Conservation (phyloP, 1,139 yeast genomes). For the Lodderomyces theae region DNA sequence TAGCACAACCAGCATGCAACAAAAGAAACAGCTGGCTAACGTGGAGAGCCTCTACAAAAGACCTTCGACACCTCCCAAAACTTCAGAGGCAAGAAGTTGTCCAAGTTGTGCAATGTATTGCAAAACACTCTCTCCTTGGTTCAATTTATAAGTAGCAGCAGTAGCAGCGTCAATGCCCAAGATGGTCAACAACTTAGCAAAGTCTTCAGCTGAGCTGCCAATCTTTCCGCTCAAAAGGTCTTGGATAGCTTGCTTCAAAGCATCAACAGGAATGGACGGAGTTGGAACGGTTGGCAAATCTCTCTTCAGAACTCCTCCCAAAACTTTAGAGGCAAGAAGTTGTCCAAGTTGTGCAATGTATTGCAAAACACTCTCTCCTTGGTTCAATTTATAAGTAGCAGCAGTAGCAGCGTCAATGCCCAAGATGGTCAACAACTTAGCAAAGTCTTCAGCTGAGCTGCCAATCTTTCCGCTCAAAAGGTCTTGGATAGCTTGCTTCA, state of each 20-base stretch:
- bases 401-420: slow-evolving; percentile 3
- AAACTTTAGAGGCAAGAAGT: neutral
- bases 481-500: neutral
- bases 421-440: neutral
- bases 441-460: neutral
- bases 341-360: neutral
- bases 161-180: slow-evolving; percentile 2
- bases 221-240: neutral
- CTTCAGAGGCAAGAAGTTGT: neutral
- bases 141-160: neutral
- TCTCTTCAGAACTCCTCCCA: no score
- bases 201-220: neutral
- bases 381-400: neutral
- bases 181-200: neutral
- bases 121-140: neutral
- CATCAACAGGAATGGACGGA: neutral
- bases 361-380: neutral
- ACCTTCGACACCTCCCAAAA: neutral
- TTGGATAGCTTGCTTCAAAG: neutral
- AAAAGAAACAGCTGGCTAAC: neutral
- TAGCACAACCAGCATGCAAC: neutral
- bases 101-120: neutral
- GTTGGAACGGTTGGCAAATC: no score
- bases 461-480: neutral
- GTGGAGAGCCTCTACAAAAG: neutral